phyloP scores from a whole-genome alignment of 345 rosid genomes.

The Limnanthes douglasii region DNA sequence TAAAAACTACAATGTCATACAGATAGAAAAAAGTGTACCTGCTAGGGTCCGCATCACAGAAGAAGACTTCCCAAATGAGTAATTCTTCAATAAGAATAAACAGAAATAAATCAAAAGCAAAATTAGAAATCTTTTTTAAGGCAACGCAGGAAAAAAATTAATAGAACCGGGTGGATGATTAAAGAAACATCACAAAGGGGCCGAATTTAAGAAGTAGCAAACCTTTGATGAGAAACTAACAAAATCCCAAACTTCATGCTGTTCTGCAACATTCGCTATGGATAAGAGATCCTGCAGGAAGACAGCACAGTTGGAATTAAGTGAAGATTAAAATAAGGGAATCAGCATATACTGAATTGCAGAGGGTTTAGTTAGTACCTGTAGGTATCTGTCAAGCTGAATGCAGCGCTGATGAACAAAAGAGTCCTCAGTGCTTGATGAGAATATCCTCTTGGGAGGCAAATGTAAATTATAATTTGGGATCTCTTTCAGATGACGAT shows the following conservation, averaged over 20 bases:
- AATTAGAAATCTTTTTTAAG: neutral
- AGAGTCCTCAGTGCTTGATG: conserved; percentile 94
- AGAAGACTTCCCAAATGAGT: conserved; percentile 88
- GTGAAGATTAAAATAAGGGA: conserved; percentile 1
- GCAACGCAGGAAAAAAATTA: neutral
- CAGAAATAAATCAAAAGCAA: conserved; percentile 1
- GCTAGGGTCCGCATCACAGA: conserved; percentile 90
- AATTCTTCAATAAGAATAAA: conserved; percentile 43
- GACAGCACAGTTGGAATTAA: conserved; percentile 7
- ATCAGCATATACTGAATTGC: neutral
- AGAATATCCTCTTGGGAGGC: conserved; percentile 98
- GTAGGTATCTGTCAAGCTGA: conserved; percentile 88
- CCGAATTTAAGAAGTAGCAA: conserved; percentile 6
- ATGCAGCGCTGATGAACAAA: conserved; percentile 98
- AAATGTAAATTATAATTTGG: conserved; percentile 92
- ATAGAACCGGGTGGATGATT: too few relatives aligned
- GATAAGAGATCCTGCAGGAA: conserved; percentile 76
- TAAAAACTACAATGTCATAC: too few relatives aligned
- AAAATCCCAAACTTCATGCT: conserved; percentile 99
- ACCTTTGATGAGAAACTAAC: conserved; percentile 87
- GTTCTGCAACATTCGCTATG: conserved; percentile 97
- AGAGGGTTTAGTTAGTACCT: conserved; percentile 26
- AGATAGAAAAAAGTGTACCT: conserved; percentile 29
- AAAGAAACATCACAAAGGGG: neutral
- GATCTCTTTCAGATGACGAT: conserved; percentile 86